A percentile compares a stretch with the other conserved stretches of the same genome.
Conservation (phyloP, 176 grass and related monocot species). For the Musa itinerans region DNA sequence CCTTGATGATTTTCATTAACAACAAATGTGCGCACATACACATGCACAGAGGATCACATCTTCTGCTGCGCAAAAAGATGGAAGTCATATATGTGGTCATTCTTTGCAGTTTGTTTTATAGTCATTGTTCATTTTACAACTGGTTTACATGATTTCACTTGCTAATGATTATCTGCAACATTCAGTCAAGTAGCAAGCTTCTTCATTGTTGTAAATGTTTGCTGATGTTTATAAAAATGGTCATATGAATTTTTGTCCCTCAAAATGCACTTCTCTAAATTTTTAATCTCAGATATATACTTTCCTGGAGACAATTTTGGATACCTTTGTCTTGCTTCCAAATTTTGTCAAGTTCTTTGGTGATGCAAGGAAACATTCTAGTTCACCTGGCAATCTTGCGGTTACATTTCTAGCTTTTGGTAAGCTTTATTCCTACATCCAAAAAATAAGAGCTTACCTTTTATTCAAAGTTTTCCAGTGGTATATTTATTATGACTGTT, state of each 20-base stretch:
- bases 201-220: background rate
- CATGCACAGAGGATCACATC: no score
- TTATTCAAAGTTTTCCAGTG: conserved; percentile 12
- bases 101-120: background rate
- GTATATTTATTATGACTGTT: conserved; percentile 22
- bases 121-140: background rate
- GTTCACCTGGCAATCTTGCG: conserved; percentile 52
- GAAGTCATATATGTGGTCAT: no score
- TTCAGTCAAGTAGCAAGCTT: background rate
- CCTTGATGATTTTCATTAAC: no score
- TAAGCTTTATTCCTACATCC: conserved; percentile 24
- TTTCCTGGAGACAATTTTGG: conserved; percentile 57
- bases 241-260: background rate
- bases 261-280: background rate
- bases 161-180: background rate
- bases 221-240: background rate
- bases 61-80: no score
- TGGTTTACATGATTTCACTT: background rate
- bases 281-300: conserved; percentile 52
- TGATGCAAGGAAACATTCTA: conserved; percentile 39
- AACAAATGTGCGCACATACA: no score
- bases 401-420: conserved; percentile 75
- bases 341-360: conserved; percentile 61
- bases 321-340: conserved; percentile 57
- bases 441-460: conserved; percentile 2